Percentiles rank a stretch among this genome's conserved stretches.
phyloP scores from a whole-genome alignment of 768 basidiomycete species.

The Boletales sp. region DNA sequence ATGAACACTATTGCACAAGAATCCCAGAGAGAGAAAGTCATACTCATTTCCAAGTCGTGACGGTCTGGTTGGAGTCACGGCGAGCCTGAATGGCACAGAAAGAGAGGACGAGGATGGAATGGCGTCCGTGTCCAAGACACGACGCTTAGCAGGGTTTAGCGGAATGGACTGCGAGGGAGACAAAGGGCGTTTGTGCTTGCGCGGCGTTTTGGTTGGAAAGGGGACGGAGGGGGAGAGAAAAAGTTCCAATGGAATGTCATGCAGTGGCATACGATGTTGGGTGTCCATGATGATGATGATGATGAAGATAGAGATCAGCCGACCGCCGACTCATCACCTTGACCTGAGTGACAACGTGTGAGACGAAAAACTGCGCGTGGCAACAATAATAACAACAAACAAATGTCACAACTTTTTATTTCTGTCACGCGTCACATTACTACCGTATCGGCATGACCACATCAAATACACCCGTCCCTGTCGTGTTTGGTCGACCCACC shows the following conservation, averaged over 20 bases:
- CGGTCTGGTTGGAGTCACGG: constrained; percentile 33
- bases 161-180: constrained; percentile 50
- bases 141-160: constrained; percentile 65
- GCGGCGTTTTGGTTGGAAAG: constrained; percentile 19
- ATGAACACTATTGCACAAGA: too few species aligned
- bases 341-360: constrained; percentile 15
- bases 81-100: constrained; percentile 29
- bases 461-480: constrained; percentile 96
- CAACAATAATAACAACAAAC: constrained; percentile 23
- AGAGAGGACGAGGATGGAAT: constrained; percentile 33
- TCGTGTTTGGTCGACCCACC: constrained; percentile 76
- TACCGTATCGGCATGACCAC: constrained; percentile 54
- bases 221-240: constrained; percentile 41
- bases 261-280: constrained; percentile 46
- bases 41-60: constrained; percentile 27
- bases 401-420: constrained; percentile 6
- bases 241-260: constrained; percentile 56
- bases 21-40: constrained; percentile 18
- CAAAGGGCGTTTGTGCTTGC: constrained; percentile 55
- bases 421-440: constrained; percentile 10
- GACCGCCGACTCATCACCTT: constrained; percentile 18
- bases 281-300: constrained; percentile 26
- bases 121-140: constrained; percentile 57
- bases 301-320: constrained; percentile 17
- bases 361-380: constrained; percentile 10